Conservation (phyloP, 129 eudicot species). For the Tagetes erecta region DNA sequence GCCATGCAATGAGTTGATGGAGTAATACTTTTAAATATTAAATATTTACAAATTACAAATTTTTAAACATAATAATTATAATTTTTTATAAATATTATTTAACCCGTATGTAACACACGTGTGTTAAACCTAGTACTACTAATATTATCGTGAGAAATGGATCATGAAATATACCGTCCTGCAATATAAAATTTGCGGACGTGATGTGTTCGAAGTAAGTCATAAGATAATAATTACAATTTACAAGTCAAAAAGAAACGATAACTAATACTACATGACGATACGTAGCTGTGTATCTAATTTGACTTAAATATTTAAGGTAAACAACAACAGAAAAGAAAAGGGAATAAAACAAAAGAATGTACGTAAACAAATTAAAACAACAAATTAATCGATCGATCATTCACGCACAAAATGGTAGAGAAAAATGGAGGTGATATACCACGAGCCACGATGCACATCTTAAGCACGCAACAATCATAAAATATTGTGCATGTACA, state of each 20-base stretch:
- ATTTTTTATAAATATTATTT: no score
- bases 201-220: neutral
- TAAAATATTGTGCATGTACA: neutral
- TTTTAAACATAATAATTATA: no score
- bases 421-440: neutral
- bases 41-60: no score
- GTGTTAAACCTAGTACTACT: no score
- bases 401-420: neutral
- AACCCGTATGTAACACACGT: no score
- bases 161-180: no score
- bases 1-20: no score
- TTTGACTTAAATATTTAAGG: neutral
- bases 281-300: neutral
- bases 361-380: neutral
- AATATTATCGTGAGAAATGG: no score
- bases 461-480: neutral
- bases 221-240: neutral
- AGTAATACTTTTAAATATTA: no score
- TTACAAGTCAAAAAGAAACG: neutral
- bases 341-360: neutral
- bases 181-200: no score
- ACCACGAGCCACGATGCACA: neutral
- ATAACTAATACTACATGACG: neutral
- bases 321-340: neutral
- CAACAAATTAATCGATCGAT: neutral